Percentiles rank a stretch among this genome's conserved stretches.
Conservation (phyloP, 192 early-diverging fungal species). For the Rhizophagus clarus region DNA sequence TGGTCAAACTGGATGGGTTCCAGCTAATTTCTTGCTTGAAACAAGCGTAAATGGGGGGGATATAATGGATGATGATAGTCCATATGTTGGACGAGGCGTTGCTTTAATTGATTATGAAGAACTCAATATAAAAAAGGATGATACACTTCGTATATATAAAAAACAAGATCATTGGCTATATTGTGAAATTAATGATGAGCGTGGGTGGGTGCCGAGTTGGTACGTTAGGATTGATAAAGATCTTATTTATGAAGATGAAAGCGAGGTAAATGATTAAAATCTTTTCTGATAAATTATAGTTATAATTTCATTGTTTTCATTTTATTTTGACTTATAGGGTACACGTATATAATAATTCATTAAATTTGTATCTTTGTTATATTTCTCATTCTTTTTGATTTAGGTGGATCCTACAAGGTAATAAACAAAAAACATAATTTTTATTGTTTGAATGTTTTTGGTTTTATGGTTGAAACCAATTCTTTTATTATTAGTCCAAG, state of each 20-base stretch:
- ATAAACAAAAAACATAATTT: not conserved
- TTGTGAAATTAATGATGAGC: slow-evolving; percentile 39
- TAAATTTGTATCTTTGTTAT: not conserved
- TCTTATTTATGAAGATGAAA: not conserved
- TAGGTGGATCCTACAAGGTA: slow-evolving; percentile 28
- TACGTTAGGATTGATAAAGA: slow-evolving; percentile 50
- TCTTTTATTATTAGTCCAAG: not conserved
- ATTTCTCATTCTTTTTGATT: not conserved
- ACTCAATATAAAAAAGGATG: slow-evolving; percentile 55
- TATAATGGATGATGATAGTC: slow-evolving; percentile 36
- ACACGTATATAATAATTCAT: not conserved
- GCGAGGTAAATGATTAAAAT: slow-evolving; percentile 19
- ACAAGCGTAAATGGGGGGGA: slow-evolving; percentile 48
- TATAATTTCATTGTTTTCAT: slow-evolving; percentile 1
- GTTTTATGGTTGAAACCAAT: not conserved
- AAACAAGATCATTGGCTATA: slow-evolving; percentile 41
- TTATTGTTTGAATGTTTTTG: not conserved
- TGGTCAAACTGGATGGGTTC: slow-evolving; percentile 60
- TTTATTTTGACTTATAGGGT: slow-evolving; percentile 12
- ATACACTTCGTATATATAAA: slow-evolving; percentile 47
- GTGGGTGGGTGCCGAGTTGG: slow-evolving; percentile 61
- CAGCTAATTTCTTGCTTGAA: slow-evolving; percentile 54
- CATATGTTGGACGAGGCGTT: slow-evolving; percentile 44
- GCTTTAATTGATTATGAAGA: slow-evolving; percentile 63
- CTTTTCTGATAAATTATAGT: not conserved